These are phyloP conservation scores for Collybiopsis luxurians DNA, from an alignment of 768 basidiomycete species.

Conservation along the genomic window DNA sequence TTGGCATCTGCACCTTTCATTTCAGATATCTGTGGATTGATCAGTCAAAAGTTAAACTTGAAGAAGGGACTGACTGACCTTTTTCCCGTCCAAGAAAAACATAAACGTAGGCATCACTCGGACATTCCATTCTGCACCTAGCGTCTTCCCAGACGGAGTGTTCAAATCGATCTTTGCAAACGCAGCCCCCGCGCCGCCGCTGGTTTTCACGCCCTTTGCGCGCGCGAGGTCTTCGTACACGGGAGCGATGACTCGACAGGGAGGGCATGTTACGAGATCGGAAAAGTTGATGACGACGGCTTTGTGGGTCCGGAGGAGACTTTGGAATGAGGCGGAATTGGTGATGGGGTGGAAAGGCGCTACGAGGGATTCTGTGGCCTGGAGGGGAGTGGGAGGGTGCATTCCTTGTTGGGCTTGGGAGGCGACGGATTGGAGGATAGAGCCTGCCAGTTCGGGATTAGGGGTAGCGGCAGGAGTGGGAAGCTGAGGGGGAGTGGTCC, in stretches of 20 bases:
- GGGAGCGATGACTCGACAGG: constrained; percentile 83
- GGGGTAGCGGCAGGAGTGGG: constrained; percentile 34
- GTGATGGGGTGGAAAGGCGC: constrained; percentile 71
- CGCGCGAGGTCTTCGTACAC: constrained; percentile 76
- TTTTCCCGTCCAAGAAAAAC: constrained; percentile 77
- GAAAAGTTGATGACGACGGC: constrained; percentile 85
- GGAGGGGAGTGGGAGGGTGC: constrained; percentile 18
- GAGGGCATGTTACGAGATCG: constrained; percentile 63
- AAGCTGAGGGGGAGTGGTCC: constrained; percentile 29
- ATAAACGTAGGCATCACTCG: constrained; percentile 85
- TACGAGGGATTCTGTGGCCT: constrained; percentile 49
- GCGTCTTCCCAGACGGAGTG: constrained; percentile 56
- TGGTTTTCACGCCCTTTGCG: constrained; percentile 45
- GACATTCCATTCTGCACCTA: constrained; percentile 66
- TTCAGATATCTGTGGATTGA: constrained; percentile 52
- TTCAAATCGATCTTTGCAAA: constrained; percentile 86
- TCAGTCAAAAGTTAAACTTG: too few species aligned
- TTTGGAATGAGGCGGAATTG: constrained; percentile 69
- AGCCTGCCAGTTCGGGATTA: constrained; percentile 48
- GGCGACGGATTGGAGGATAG: constrained; percentile 57
- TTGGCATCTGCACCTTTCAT: constrained; percentile 67
- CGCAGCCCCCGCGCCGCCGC: constrained; percentile 47
- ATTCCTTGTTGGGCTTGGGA: constrained; percentile 40
- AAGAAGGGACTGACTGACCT: constrained; percentile 46
- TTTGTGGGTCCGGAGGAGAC: constrained; percentile 60